phyloP scores from a whole-genome alignment of 2,329 filamentous ascomycete genomes.

The Sporothrix euskadiensis region DNA sequence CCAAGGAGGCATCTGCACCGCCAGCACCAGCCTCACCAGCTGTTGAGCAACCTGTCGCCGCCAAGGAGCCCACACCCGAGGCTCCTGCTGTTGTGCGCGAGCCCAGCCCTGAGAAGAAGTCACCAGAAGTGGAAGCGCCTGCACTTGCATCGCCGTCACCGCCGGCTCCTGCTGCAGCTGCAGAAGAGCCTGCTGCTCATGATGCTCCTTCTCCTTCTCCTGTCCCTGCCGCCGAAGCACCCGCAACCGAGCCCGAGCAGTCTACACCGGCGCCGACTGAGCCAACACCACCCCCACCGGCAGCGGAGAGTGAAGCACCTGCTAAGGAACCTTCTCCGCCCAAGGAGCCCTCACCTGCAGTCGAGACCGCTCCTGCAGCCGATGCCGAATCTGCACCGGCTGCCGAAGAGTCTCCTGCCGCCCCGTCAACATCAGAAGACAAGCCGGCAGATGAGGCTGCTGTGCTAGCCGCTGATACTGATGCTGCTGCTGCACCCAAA shows the following conservation, averaged over 20 bases:
- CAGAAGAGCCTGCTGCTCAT: background rate
- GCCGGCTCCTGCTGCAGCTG: background rate
- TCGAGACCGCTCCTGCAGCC: background rate
- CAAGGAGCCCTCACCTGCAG: background rate
- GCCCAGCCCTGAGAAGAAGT: constrained; percentile 7
- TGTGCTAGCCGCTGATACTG: background rate
- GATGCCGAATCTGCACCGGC: background rate
- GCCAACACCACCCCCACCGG: background rate
- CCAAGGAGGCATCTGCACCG: background rate
- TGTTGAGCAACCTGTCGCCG: background rate
- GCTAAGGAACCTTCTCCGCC: background rate
- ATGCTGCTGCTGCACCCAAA: background rate
- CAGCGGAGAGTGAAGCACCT: background rate
- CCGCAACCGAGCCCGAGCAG: background rate
- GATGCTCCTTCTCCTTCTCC: background rate
- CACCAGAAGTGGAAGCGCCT: background rate
- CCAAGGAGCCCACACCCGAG: background rate
- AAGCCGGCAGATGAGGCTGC: background rate
- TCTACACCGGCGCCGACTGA: background rate
- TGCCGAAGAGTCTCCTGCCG: background rate
- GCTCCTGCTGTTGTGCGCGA: background rate
- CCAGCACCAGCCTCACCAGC: background rate
- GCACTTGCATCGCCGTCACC: background rate
- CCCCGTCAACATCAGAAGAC: background rate
- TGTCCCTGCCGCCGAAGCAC: background rate